Evolutionary conservation across 176 grass and related monocot genomes (phyloP), one percentile per base, ranked within the genome.

Genomic region (Aegilops bicornis): DNA sequence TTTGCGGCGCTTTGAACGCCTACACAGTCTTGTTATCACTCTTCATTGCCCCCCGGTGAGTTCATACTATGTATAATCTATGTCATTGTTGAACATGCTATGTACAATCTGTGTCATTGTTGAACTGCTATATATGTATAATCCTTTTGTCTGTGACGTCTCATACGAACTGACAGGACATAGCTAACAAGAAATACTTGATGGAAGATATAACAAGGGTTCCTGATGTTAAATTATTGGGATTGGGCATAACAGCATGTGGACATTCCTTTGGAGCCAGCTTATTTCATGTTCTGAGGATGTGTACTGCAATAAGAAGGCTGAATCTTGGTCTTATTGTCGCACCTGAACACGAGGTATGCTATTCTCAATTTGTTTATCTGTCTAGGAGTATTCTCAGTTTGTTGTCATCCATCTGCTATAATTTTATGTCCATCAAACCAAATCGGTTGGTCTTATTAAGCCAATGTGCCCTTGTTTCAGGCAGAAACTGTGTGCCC

Each of bases 181-280:
- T 45, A 15, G 10, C 0, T 61, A n/a, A 35, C 2, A 17, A 6
- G 19, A 8, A 27, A 9, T 88, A 83, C 73, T 27, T 88, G 2
- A 82, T 78, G 86, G 80, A 83, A 25, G 73, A 88, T 3, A 88
- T 88, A 52, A 36, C 25, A 47, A 14, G 58, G 47, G 19, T 83
- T 48, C 62, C 73, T 47, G 1, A 35, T 19, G 17, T 83, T 54
- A 60, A 6, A 1, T 19, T 8, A 13, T 68, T 88, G 64, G 3
- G 6, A 1, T 35, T 88, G 20, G 7, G 5, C 58, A 0, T 88
- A 61, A 3, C 8, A 6, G 3, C 48, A 70, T 70, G 27, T 4
- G 76, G 52, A 23, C 52, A 78, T 60, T 59, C 31, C 31, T 61
- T 82, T 69, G 79, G 63, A 54, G 64, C 79, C 64, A 82, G 64